These are phyloP conservation scores for Podospora australis DNA, from an alignment of 495 filamentous ascomycete genomes.

Conservation along the genomic window DNA sequence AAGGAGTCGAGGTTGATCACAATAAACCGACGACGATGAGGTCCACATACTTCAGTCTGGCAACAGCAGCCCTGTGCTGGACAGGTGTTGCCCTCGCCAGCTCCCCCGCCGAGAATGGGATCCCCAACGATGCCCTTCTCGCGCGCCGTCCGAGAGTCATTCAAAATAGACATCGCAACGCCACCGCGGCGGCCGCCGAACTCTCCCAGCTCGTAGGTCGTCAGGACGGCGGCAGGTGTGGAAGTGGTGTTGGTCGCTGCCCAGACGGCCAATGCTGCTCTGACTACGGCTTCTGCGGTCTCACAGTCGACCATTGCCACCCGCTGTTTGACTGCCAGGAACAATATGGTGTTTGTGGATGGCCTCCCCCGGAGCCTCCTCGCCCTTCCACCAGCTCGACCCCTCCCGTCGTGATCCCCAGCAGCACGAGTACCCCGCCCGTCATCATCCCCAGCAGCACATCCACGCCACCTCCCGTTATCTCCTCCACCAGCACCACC, in stretches of 20 bases:
- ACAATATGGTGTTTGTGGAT: conserved; percentile 34
- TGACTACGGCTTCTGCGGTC: conserved; percentile 46
- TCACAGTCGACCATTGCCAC: conserved; percentile 42
- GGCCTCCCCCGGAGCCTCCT: conserved; percentile 16
- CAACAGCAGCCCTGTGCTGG: conserved; percentile 18
- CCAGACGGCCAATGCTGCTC: conserved; percentile 31
- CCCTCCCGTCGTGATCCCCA: too few species aligned
- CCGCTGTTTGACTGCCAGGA: conserved; percentile 43
- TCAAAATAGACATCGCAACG: neutral
- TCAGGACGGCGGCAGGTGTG: conserved; percentile 18
- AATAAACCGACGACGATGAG: conserved; percentile 16
- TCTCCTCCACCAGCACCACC: conserved; percentile 3
- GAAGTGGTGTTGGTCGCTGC: conserved; percentile 17
- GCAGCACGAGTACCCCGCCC: too few species aligned
- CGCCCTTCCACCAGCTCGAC: conserved; percentile 12
- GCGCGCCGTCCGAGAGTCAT: conserved; percentile 1
- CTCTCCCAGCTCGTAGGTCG: conserved; percentile 19
- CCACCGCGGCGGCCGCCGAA: conserved; percentile 1
- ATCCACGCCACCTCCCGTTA: conserved; percentile 1
- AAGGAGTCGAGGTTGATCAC: conserved; percentile 3
- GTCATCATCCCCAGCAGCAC: conserved; percentile 13
- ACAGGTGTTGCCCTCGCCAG: conserved; percentile 8
- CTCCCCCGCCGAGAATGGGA: neutral
- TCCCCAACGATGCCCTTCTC: neutral
- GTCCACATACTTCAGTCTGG: conserved; percentile 18